These are phyloP conservation scores for Lachnellula arida DNA, from an alignment of 2,329 filamentous ascomycete genomes.

Conservation along the genomic window DNA sequence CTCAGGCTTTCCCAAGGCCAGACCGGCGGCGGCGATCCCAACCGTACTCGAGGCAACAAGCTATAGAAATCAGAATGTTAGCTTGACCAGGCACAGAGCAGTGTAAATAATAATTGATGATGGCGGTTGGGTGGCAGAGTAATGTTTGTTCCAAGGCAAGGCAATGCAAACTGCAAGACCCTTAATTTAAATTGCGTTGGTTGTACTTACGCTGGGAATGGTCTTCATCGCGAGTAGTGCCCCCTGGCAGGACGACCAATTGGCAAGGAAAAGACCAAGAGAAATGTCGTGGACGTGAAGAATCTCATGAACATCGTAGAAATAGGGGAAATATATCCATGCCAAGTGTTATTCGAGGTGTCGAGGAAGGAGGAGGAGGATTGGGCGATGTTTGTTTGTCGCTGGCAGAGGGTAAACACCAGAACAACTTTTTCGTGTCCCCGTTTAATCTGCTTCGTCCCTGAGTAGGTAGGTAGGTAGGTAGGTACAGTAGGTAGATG, in stretches of 20 bases:
- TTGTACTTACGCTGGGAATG: slow-evolving; percentile 30
- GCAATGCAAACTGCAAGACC: background rate
- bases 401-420: slow-evolving; percentile 6
- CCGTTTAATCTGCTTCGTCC: background rate
- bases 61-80: slow-evolving; percentile 19
- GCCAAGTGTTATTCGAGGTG: slow-evolving; percentile 13
- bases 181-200: slow-evolving; percentile 5
- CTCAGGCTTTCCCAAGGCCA: slow-evolving; percentile 31
- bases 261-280: slow-evolving; percentile 20
- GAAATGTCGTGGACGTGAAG: slow-evolving; percentile 18
- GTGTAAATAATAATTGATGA: background rate
- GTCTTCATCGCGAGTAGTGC: slow-evolving; percentile 28
- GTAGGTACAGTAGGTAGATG: background rate
- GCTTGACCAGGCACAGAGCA: background rate
- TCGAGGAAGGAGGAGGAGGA: slow-evolving; percentile 2
- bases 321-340: slow-evolving; percentile 22
- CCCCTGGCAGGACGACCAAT: slow-evolving; percentile 17
- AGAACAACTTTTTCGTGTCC: background rate
- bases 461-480: background rate
- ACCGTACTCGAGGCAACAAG: slow-evolving; percentile 35
- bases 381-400: slow-evolving; percentile 1
- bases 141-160: background rate
- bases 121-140: background rate
- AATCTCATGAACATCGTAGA: slow-evolving; percentile 27
- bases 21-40: slow-evolving; percentile 31